Percentiles rank a stretch among this genome's conserved stretches.
These are phyloP conservation scores for Phytophthora pseudosyringae DNA, from an alignment of 352 stramenopile species.

Conservation along the genomic window DNA sequence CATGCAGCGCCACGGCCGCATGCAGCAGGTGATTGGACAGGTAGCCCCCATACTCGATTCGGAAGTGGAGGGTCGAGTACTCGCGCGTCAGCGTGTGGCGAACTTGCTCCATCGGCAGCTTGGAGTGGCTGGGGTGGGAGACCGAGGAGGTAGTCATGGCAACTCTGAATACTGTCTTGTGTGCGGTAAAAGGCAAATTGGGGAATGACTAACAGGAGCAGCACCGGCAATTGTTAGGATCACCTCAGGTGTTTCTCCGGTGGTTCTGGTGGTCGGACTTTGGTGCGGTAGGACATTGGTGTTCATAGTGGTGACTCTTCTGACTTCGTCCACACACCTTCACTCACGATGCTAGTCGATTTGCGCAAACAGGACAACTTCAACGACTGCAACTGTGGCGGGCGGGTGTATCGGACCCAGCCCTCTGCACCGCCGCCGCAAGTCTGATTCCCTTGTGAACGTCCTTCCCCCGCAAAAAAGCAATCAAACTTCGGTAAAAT, in stretches of 20 bases:
- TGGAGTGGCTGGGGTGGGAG: conserved; percentile 4
- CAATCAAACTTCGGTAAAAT: conserved; percentile 3
- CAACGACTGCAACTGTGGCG: conserved; percentile 12
- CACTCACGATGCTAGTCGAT: conserved; percentile 17
- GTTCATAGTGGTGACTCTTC: conserved; percentile 18
- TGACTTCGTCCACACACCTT: conserved; percentile 21
- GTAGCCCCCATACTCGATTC: conserved; percentile 48
- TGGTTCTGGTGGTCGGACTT: conserved; percentile 25
- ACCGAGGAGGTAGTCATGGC: background rate
- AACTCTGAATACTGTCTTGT: background rate
- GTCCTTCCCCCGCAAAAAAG: no score
- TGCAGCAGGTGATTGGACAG: conserved; percentile 52
- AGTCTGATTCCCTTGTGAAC: no score
- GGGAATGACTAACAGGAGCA: conserved; percentile 14
- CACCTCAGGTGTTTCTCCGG: background rate
- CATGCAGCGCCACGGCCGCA: conserved; percentile 44
- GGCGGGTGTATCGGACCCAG: no score
- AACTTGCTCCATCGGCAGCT: conserved; percentile 35
- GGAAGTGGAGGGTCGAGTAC: conserved; percentile 44
- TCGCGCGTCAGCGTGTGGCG: conserved; percentile 32
- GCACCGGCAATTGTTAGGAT: background rate
- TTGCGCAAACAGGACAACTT: conserved; percentile 18
- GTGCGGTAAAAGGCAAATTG: conserved; percentile 6
- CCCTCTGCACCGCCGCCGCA: no score
- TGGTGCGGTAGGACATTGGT: conserved; percentile 27